A percentile compares a stretch with the other conserved stretches of the same genome.
Evolutionary conservation across 441 rosid species (phyloP).

Genomic region (Biscutella auriculata): DNA sequence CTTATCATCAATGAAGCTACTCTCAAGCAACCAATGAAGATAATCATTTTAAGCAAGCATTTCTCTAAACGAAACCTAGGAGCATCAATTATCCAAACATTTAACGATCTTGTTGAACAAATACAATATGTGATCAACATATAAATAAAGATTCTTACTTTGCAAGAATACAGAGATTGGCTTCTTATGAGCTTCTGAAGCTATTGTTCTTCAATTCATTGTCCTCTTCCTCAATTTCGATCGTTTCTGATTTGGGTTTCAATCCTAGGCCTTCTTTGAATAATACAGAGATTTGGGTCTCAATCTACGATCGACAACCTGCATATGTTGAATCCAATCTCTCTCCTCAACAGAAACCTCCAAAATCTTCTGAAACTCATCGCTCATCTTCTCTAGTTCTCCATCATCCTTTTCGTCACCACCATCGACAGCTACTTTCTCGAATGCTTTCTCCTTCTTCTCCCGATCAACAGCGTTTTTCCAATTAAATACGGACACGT

Average conservation of each 20-base stretch:
- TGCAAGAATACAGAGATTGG: too few relatives aligned
- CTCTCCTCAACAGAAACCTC: slow-evolving; percentile 66
- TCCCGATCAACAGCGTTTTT: slow-evolving; percentile 62
- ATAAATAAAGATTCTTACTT: slow-evolving; percentile 36
- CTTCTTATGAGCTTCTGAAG: slow-evolving; percentile 39
- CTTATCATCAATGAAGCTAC: slow-evolving; percentile 76
- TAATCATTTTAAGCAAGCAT: neutral
- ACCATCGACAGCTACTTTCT: slow-evolving; percentile 25
- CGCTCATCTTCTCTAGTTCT: slow-evolving; percentile 58
- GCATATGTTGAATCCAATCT: slow-evolving; percentile 69
- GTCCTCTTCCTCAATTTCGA: neutral
- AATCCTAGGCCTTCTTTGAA: slow-evolving; percentile 50
- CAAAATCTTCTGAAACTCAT: slow-evolving; percentile 60
- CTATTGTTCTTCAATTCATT: slow-evolving; percentile 26
- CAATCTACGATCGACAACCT: slow-evolving; percentile 77
- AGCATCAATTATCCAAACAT: neutral
- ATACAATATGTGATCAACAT: neutral
- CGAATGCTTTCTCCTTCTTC: slow-evolving; percentile 51
- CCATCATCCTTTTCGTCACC: neutral
- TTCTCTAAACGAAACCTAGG: neutral
- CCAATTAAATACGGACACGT: too few relatives aligned
- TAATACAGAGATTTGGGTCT: slow-evolving; percentile 22
- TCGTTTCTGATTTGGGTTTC: slow-evolving; percentile 21
- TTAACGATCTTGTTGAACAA: neutral
- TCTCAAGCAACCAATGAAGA: slow-evolving; percentile 24